Evolutionary conservation across 2,329 filamentous ascomycete genomes (phyloP), one percentile per base, ranked within the genome.

Genomic region (Sphaerulina musiva): DNA sequence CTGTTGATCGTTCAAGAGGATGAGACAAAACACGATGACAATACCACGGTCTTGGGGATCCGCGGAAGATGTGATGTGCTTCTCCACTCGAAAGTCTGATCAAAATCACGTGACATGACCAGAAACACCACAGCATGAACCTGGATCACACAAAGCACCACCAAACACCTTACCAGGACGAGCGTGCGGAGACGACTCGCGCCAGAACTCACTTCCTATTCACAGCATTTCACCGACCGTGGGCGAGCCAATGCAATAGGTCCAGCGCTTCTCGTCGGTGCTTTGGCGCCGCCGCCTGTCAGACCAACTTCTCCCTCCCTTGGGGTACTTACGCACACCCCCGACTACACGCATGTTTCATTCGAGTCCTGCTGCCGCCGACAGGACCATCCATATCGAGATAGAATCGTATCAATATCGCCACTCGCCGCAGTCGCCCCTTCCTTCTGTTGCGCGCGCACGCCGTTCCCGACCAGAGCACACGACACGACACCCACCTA

Each of bases 191-290:
- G 34, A 11, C 34, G 7, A 9, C 34, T 8, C 34, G 34, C 34
- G 34, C 34, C 34, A 38, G 34, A 38, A 9, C 26, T 6, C 26
- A 6, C 26, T 38, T 38, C 10, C 34, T 38, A 5, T 4, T 38
- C 34, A 38, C 34, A 11, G 10, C 34, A 38, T 38, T n/a, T 38
- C 34, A 38, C 34, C 10, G 12, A 38, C 6, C 34, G 12, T 9
- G 39, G 50, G 39, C 51, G 29, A 48, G 44, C 38, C 40, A 26
- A 53, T 53, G 51, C 44, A 40, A 53, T 53, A 53, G 51, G 43
- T 34, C 45, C 43, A 46, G 43, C 43, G n/a, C 14, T 34, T 41
- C 47, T 26, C 36, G 48, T 45, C 41, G 48, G 48, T 51, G 41
- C 41, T 51, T 51, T 51, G 41, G 48, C 48, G 48, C 48, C 48